Evolutionary conservation across 1,284 basidiomycete species (phyloP).

Genomic region (Malassezia slooffiae): DNA sequence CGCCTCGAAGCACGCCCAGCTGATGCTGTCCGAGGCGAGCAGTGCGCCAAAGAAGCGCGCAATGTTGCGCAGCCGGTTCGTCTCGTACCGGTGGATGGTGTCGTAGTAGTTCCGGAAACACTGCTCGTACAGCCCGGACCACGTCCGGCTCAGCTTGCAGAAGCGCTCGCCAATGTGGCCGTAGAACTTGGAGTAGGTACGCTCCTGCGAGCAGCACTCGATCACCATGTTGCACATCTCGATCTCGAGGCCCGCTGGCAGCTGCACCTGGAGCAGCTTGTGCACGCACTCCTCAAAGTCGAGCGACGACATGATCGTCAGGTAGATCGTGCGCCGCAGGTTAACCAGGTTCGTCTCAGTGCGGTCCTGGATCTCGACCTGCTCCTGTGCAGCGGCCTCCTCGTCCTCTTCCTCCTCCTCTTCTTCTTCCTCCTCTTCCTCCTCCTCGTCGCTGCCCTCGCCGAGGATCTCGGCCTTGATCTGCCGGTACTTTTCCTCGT

Average conservation of each 20-base stretch:
- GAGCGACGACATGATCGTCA: slow-evolving; percentile 74
- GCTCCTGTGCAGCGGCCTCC: slow-evolving; percentile 47
- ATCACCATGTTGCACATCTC: slow-evolving; percentile 97
- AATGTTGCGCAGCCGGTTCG: slow-evolving; percentile 92
- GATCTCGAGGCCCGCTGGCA: slow-evolving; percentile 55
- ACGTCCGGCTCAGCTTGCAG: slow-evolving; percentile 84
- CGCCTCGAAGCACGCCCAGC: slow-evolving; percentile 73
- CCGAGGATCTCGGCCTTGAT: slow-evolving; percentile 93
- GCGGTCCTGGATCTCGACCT: slow-evolving; percentile 73
- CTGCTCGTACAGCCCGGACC: slow-evolving; percentile 78
- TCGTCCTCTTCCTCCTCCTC: slow-evolving; percentile 56
- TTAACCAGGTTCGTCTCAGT: slow-evolving; percentile 95
- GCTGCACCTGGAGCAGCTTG: slow-evolving; percentile 84
- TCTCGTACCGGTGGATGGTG: slow-evolving; percentile 96
- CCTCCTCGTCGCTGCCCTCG: slow-evolving; percentile 29
- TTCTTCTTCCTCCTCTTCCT: slow-evolving; percentile 52
- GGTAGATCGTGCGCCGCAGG: slow-evolving; percentile 80
- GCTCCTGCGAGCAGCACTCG: slow-evolving; percentile 98
- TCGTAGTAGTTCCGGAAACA: slow-evolving; percentile 85
- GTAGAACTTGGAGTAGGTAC: slow-evolving; percentile 91
- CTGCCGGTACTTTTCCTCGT: slow-evolving; percentile 81
- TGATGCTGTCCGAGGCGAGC: slow-evolving; percentile 64
- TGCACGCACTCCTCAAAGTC: slow-evolving; percentile 95
- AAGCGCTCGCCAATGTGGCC: slow-evolving; percentile 91
- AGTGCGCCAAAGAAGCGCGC: slow-evolving; percentile 87